These are phyloP conservation scores for Aquilaria yunnanensis DNA, from an alignment of 345 rosid genomes.

Conservation along the genomic window DNA sequence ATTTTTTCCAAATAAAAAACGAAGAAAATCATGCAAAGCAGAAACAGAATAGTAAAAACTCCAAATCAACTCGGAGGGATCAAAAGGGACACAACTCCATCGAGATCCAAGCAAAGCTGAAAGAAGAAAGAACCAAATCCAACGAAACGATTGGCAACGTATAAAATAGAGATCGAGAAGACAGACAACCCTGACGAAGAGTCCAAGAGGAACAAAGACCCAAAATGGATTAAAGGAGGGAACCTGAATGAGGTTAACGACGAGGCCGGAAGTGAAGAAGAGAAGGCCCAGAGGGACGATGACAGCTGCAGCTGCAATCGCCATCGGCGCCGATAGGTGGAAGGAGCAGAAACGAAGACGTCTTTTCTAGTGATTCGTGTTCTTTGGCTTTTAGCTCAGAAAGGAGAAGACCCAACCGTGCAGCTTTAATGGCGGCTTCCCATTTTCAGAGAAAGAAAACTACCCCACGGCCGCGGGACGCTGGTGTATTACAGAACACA, in stretches of 20 bases:
- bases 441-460: not conserved
- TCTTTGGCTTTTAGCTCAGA: not conserved
- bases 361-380: not conserved
- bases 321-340: constrained; percentile 34
- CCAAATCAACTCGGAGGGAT: not conserved
- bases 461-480: not conserved
- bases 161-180: not conserved
- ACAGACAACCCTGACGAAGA: not conserved
- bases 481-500: no score
- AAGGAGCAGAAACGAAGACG: not conserved
- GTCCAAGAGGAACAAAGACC: not conserved
- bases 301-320: constrained; percentile 66
- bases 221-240: not conserved
- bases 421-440: constrained; percentile 4
- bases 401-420: not conserved
- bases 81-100: not conserved
- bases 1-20: not conserved
- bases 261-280: constrained; percentile 84
- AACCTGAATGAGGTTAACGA: constrained; percentile 88
- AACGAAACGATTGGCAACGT: not conserved
- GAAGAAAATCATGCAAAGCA: not conserved
- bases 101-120: not conserved
- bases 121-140: constrained; percentile 10
- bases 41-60: not conserved
- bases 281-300: constrained; percentile 77